Base-by-base conservation (phyloP, 148 eudicot species). In the Nepenthes mirabilis region DNA sequence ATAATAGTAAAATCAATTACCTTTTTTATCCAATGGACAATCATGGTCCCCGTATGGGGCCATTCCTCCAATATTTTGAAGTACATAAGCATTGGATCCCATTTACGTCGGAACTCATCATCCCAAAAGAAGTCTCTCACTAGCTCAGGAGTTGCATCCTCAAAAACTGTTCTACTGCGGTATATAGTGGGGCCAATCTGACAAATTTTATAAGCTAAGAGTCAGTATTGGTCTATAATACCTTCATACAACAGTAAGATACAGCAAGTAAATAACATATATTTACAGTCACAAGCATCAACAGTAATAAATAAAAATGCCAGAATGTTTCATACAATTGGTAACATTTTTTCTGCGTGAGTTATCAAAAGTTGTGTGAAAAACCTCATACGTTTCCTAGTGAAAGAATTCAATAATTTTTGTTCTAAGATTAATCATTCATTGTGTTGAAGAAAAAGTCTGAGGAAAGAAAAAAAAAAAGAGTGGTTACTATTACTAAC, bases 61-160 rank as follows among this genome's bases (percentile, higher is more conserved):
- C 80, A 79, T 45, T 74, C 78, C 49, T 82, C 84, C 37, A 82
- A 56, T 55, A 77, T 74, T 57, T 69, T 62, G 37, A 78, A 70
- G 43, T 72, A 67, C 37, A 65, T 34, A 13, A 82, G 75, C 87
- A 82, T 82, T 55, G 79, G 84, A 70, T 79, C 87, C 87, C 87
- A 82, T 59, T 82, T 74, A 35, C 37, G 5, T 61, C 87, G 70
- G 57, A 79, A 79, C 9, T 79, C 87, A 65, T 82, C 87, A 33
- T 82, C 87, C 87, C 87, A 79, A 50, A 82, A 82, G 75, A 82
- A 82, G 65, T 82, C 84, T 67, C 76, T 74, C 60, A 79, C 63
- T 70, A 82, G 68, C 60, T 82, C 87, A 61, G 78, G 75, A 57
- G 71, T 77, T 45, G 79, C 75, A 77, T 82, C 79, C 70, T 82